A percentile compares a stretch with the other conserved stretches of the same genome.
phyloP scores from a whole-genome alignment of 129 eudicot species.

The sunflower (Helianthus annuus) region HanXRQr2.0-SUNRISE NC_035448.2:115288689-115289188 shows the following conservation, averaged over 20 bases:
- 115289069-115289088: constrained; percentile 79
- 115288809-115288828: constrained; percentile 51
- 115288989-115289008: constrained; percentile 63
- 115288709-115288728: no score
- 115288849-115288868: constrained; percentile 85
- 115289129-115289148: background rate
- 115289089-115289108: constrained; percentile 75
- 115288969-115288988: constrained; percentile 17
- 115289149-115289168: no score
- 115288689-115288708: no score
- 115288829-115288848: constrained; percentile 78
- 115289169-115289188: no score
- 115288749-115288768: background rate
- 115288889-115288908: constrained; percentile 64
- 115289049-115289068: constrained; percentile 79
- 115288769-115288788: constrained; percentile 54
- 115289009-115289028: constrained; percentile 55
- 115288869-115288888: constrained; percentile 80
- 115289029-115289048: constrained; percentile 71
- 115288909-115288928: background rate
- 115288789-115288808: constrained; percentile 60
- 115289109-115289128: constrained; percentile 52
- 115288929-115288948: no score
- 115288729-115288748: no score
- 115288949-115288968: background rate